Evolutionary conservation across 331 rosid genomes (phyloP).

Genomic region (Dryas integrifolia): DNA sequence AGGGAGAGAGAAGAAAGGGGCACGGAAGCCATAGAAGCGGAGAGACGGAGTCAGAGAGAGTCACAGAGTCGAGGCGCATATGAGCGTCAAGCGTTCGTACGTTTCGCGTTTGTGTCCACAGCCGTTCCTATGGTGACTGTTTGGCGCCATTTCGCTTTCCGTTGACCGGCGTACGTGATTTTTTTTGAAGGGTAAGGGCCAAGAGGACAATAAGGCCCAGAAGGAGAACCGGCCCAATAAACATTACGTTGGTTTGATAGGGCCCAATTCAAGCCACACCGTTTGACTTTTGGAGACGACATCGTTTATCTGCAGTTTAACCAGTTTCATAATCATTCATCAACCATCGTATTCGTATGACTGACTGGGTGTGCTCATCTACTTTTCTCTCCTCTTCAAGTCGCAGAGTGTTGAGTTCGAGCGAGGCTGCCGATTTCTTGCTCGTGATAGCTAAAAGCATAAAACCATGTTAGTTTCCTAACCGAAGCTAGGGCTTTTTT

Average conservation of each 20-base stretch:
- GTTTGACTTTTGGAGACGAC: background rate
- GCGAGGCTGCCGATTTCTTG: background rate
- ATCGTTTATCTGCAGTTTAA: background rate
- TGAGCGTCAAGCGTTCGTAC: constrained; percentile 12
- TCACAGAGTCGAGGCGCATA: background rate
- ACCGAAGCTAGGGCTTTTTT: constrained; percentile 1
- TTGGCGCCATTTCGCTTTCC: constrained; percentile 75
- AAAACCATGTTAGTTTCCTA: background rate
- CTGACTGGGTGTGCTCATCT: background rate
- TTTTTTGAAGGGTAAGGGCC: background rate
- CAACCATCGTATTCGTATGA: background rate
- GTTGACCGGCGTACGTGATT: constrained; percentile 11
- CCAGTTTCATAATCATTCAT: background rate
- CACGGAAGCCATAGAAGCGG: constrained; percentile 60
- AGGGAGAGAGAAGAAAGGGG: constrained; percentile 48
- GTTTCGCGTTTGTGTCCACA: constrained; percentile 51
- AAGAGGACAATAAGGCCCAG: background rate
- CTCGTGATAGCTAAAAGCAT: background rate
- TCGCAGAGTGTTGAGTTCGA: background rate
- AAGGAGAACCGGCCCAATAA: background rate
- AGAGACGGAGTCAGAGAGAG: background rate
- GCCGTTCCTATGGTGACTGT: constrained; percentile 42
- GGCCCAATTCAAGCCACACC: background rate
- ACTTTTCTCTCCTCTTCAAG: background rate
- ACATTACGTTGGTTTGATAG: background rate